Conservation (phyloP, 306 rosid genomes). For the Hippophae gyantsensis region DNA sequence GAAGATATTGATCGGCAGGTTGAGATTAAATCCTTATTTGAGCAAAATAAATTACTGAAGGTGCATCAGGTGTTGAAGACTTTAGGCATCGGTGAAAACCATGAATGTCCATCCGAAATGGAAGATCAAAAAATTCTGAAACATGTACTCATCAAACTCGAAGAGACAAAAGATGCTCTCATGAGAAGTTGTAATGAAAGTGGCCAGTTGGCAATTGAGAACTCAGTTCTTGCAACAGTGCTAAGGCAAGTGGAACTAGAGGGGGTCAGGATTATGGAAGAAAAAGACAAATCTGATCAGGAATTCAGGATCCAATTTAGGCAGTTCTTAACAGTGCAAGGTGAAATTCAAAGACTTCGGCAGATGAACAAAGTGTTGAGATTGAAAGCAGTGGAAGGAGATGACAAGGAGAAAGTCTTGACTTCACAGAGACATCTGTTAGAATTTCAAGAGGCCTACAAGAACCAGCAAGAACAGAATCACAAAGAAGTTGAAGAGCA, state of each 20-base stretch:
- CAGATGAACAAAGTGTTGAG: constrained; percentile 52
- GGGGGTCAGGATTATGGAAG: constrained; percentile 31
- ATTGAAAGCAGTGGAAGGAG: constrained; percentile 46
- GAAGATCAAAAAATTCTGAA: constrained; percentile 46
- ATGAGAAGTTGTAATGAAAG: constrained; percentile 35
- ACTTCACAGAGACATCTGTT: constrained; percentile 32
- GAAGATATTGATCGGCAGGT: constrained; percentile 35
- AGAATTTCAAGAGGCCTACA: constrained; percentile 36
- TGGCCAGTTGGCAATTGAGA: constrained; percentile 46
- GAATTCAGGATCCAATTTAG: constrained; percentile 44
- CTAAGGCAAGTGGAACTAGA: constrained; percentile 50
- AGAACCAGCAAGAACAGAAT: constrained; percentile 43
- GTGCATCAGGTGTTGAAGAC: constrained; percentile 49
- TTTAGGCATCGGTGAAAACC: constrained; percentile 26
- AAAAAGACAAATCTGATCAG: constrained; percentile 35
- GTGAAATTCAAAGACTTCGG: constrained; percentile 35
- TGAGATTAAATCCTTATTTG: constrained; percentile 40
- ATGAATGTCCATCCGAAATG: constrained; percentile 22
- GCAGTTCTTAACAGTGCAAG: constrained; percentile 40
- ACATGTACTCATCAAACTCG: constrained; percentile 37
- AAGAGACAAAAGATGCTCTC: constrained; percentile 37
- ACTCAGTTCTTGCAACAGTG: constrained; percentile 49
- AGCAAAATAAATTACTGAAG: constrained; percentile 46
- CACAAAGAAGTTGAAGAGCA: constrained; percentile 45
- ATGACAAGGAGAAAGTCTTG: constrained; percentile 40